phyloP scores from a whole-genome alignment of 2,329 filamentous ascomycete species.

The Fusarium agapanthi region DNA sequence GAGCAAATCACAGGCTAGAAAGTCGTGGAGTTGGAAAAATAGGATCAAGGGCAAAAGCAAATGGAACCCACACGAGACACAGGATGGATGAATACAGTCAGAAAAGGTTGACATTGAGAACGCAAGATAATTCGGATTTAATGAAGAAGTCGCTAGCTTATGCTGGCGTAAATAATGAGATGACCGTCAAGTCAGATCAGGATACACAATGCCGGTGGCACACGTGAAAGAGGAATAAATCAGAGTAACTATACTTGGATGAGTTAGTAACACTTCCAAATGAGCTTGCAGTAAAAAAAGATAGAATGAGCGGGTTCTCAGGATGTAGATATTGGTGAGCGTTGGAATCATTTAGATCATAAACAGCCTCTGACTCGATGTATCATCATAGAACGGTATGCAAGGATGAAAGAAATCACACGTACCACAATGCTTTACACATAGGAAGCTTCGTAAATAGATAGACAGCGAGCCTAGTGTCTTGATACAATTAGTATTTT shows the following conservation, averaged over 20 bases:
- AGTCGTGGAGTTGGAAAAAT: not conserved
- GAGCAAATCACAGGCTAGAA: not conserved
- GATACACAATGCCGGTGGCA: not conserved
- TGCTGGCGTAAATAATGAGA: not conserved
- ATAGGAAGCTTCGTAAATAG: not conserved
- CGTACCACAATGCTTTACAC: conserved; percentile 34
- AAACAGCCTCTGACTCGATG: conserved; percentile 57
- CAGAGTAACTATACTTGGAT: not conserved
- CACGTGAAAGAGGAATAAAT: not conserved
- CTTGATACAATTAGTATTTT: not conserved
- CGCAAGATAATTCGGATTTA: not conserved
- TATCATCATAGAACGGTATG: conserved; percentile 51
- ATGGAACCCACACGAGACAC: not conserved
- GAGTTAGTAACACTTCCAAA: not conserved
- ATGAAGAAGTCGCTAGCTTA: not conserved
- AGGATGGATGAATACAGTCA: not conserved
- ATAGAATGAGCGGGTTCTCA: conserved; percentile 3
- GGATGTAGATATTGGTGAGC: conserved; percentile 44
- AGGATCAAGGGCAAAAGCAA: not conserved
- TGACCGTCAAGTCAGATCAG: not conserved
- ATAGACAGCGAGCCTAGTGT: not conserved
- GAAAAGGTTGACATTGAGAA: not conserved
- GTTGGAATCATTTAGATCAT: conserved; percentile 55
- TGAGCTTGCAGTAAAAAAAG: not conserved
- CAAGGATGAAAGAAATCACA: not conserved